Evolutionary conservation across 495 filamentous ascomycete species (phyloP).

Genomic region (Pyrenula aspistea): DNA sequence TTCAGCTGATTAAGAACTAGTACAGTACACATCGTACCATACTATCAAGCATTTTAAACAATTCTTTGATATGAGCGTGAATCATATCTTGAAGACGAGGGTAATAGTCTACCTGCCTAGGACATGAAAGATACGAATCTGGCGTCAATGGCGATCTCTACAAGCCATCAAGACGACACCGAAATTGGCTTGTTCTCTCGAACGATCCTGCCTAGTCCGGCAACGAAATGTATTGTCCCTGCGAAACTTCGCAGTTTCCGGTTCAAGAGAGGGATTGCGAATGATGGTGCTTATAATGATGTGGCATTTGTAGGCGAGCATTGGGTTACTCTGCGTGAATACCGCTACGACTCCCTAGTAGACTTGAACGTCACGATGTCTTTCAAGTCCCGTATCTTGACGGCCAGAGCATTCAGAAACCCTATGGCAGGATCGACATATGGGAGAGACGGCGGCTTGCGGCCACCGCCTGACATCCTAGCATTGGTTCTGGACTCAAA

Average conservation of each 20-base stretch:
- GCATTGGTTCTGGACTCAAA: constrained; percentile 57
- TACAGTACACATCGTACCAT: too few relatives aligned
- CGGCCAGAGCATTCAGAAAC: neutral
- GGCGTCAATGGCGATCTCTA: neutral
- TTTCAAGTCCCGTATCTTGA: neutral
- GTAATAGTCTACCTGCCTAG: too few relatives aligned
- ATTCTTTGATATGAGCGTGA: too few relatives aligned
- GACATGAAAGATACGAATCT: too few relatives aligned
- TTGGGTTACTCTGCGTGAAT: constrained; percentile 50
- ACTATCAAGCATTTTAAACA: too few relatives aligned
- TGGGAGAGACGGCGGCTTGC: neutral
- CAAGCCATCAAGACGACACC: neutral
- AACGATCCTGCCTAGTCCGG: constrained; percentile 64
- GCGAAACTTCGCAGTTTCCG: constrained; percentile 56
- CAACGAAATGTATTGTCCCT: constrained; percentile 69
- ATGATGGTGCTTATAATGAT: constrained; percentile 46
- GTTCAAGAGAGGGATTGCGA: neutral
- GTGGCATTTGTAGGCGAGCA: constrained; percentile 80
- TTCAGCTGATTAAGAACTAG: too few relatives aligned
- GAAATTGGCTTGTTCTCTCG: constrained; percentile 55
- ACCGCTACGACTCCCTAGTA: constrained; percentile 21
- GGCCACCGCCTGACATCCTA: constrained; percentile 63
- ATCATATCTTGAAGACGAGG: too few relatives aligned
- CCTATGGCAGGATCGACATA: neutral
- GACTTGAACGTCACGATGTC: neutral